Percentiles rank a stretch among this genome's conserved stretches.
These are phyloP conservation scores for Turnera subulata DNA, from an alignment of 345 rosid species.

Conservation along the genomic window DNA sequence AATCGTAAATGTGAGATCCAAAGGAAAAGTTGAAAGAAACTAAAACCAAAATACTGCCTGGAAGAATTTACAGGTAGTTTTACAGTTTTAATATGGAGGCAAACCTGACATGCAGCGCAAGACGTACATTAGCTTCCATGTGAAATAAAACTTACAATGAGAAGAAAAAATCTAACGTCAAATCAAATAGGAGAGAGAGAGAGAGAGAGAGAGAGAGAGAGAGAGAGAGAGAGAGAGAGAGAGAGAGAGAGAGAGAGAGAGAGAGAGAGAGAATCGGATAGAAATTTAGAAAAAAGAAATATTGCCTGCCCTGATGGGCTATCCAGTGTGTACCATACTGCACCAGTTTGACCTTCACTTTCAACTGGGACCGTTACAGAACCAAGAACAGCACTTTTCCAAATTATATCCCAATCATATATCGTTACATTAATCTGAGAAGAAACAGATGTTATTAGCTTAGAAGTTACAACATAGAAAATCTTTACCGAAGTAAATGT, in stretches of 20 bases:
- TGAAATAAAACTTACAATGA: constrained; percentile 3
- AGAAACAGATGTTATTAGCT: constrained; percentile 6
- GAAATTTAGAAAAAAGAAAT: constrained; percentile 13
- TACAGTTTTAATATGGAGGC: constrained; percentile 76
- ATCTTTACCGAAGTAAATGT: background rate
- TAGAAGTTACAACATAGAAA: background rate
- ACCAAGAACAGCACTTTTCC: constrained; percentile 98
- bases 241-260: constrained; percentile 5
- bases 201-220: background rate
- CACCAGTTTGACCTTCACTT: constrained; percentile 84
- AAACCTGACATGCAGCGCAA: constrained; percentile 55
- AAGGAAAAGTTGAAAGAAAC: background rate
- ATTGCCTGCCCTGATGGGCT: constrained; percentile 91
- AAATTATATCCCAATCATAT: constrained; percentile 99
- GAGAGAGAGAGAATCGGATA: constrained; percentile 12
- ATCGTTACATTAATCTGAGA: constrained; percentile 84
- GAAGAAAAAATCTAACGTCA: background rate
- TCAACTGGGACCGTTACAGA: constrained; percentile 84
- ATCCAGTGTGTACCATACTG: constrained; percentile 84
- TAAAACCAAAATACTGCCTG: constrained; percentile 42
- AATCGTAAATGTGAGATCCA: no score
- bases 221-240: background rate
- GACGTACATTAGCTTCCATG: constrained; percentile 15
- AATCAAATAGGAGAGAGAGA: background rate
- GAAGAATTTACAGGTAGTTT: constrained; percentile 55